Evolutionary conservation across 148 eudicot genomes (phyloP).

Genomic region (Polygonum aviculare): DNA sequence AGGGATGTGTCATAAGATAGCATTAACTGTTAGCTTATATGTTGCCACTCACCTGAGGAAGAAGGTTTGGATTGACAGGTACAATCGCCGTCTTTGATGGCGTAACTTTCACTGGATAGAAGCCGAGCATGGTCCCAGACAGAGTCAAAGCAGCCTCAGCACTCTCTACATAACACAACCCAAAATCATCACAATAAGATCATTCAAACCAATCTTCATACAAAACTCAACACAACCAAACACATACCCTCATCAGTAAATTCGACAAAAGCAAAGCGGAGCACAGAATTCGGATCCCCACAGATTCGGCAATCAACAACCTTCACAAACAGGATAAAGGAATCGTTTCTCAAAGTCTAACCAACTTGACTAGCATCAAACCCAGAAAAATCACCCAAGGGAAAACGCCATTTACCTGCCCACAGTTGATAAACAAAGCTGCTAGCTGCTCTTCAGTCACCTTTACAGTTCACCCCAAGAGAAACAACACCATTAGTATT

Average conservation of each 20-base stretch:
- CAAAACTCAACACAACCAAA: background rate
- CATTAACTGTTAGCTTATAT: background rate
- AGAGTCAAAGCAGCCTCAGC: conserved; percentile 79
- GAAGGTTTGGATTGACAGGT: conserved; percentile 89
- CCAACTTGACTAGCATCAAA: background rate
- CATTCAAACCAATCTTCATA: background rate
- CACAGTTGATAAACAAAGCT: conserved; percentile 69
- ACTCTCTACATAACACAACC: conserved; percentile 41
- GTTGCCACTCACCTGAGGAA: conserved; percentile 56
- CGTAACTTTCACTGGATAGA: conserved; percentile 76
- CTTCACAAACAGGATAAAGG: conserved; percentile 26
- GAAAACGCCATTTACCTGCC: conserved; percentile 53
- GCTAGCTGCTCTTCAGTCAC: conserved; percentile 99
- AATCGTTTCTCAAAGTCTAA: background rate
- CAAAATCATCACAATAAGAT: background rate
- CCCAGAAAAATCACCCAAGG: background rate
- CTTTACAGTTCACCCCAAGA: conserved; percentile 19
- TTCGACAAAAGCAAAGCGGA: conserved; percentile 90
- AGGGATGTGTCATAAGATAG: background rate
- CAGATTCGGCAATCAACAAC: conserved; percentile 95
- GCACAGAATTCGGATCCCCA: conserved; percentile 85
- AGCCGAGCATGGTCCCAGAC: conserved; percentile 93
- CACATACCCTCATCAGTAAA: conserved; percentile 76
- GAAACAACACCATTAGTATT: background rate
- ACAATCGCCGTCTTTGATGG: conserved; percentile 99